phyloP scores from a whole-genome alignment of 331 rosid species.

The Arachis monticola region DNA sequence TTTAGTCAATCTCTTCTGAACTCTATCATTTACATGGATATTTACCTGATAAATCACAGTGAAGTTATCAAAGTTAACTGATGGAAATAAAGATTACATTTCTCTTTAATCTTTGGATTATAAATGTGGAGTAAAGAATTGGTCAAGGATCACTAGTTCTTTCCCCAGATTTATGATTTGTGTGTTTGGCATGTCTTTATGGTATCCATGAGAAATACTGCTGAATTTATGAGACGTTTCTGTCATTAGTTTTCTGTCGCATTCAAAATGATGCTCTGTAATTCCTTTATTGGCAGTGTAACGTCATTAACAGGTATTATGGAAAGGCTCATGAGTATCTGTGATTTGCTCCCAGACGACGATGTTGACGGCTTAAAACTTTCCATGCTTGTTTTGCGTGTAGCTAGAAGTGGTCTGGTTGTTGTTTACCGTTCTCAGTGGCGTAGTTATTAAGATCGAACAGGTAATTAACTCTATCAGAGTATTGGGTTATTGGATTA shows the following conservation, averaged over 20 bases:
- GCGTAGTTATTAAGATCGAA: too few relatives aligned
- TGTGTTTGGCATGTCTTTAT: neutral
- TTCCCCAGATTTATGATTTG: neutral
- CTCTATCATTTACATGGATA: too few relatives aligned
- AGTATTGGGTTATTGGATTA: too few relatives aligned
- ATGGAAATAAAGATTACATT: neutral
- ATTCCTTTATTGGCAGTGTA: slow-evolving; percentile 51
- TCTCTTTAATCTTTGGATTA: too few relatives aligned
- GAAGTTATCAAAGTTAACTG: too few relatives aligned
- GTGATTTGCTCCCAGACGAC: slow-evolving; percentile 35
- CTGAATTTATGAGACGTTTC: slow-evolving; percentile 4
- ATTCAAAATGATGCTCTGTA: neutral
- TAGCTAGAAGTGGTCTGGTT: too few relatives aligned
- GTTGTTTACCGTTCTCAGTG: too few relatives aligned
- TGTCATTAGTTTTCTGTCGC: neutral
- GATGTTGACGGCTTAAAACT: neutral
- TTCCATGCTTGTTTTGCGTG: neutral
- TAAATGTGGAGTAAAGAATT: neutral
- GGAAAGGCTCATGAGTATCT: slow-evolving; percentile 75
- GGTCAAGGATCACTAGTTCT: neutral
- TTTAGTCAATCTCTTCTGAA: too few relatives aligned
- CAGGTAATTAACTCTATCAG: too few relatives aligned
- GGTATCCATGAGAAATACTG: neutral
- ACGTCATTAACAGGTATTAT: slow-evolving; percentile 70
- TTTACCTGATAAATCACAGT: too few relatives aligned